Evolutionary conservation across 2,329 filamentous ascomycete genomes (phyloP), one percentile per base, ranked within the genome.

Genomic region (Epichloe festucae): DNA sequence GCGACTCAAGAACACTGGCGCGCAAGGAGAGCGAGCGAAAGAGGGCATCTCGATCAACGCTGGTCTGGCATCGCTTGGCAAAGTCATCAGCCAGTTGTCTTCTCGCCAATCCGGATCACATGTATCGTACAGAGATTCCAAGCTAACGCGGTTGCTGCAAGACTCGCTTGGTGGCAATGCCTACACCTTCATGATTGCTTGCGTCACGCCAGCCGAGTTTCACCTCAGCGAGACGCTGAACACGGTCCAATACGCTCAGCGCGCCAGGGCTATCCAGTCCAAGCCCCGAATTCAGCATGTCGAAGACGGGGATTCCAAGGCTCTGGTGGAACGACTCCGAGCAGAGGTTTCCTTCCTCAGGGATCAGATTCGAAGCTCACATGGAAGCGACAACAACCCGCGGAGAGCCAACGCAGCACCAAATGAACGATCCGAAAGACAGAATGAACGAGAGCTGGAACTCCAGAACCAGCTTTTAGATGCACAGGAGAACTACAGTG

Each of bases 161-260:
- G 93, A 98, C 68, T 98, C 93, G 0, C 76, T 98, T 5, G 93
- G 93, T 52, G 93, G 93, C 4, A 97, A 95, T 65, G 93, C 93
- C 38, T 95, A 96, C 64, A 98, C 93, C 0, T 98, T 97, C 71
- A 97, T 98, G 93, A 93, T 98, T 70, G 93, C 93, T 8, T 98
- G 93, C 69, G 90, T 98, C 34, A 98, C 91, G 1, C 91, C 90
- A 0, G 89, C 91, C 14, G 90, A 96, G 65, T 98, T 98, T 64
- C 93, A 98, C 66, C 74, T 98, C 44, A 97, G 90, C 70, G 93
- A 98, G 70, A 97, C 94, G 0, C 74, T 98, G 53, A 98, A 98
- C 66, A 98, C 93, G 0, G 88, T 98, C 21, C 87, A 96, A 66
- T 98, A 98, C 69, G 93, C 93, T 6, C 93, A 97, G 70, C 82